Evolutionary conservation across 108 stramenopile species (phyloP).

Genomic region (Discostella pseudostelligera): DNA sequence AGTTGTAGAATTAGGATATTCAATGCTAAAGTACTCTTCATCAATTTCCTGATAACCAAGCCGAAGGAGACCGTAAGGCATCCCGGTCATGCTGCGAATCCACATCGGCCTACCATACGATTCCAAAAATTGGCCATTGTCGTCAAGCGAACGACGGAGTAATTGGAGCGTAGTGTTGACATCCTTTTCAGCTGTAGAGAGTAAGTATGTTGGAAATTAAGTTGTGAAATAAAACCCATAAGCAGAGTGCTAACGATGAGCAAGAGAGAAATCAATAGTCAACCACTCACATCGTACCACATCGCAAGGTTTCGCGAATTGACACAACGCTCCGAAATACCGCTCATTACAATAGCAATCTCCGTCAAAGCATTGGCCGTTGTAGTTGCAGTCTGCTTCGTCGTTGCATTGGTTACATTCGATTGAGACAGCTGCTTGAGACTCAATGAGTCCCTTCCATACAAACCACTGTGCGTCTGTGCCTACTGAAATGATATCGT

Average conservation of each 20-base stretch:
- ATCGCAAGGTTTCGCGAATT: slow-evolving; percentile 22
- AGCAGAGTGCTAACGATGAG: neutral
- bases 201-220: neutral
- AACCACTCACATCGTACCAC: slow-evolving; percentile 17
- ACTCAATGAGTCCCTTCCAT: slow-evolving; percentile 24
- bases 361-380: slow-evolving; percentile 18
- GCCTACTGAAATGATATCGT: slow-evolving; percentile 29
- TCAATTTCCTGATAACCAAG: slow-evolving; percentile 24
- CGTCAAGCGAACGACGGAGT: slow-evolving; percentile 11
- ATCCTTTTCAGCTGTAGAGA: slow-evolving; percentile 25
- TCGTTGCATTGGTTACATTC: slow-evolving; percentile 16
- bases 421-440: slow-evolving; percentile 3
- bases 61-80: slow-evolving; percentile 30
- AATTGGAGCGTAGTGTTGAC: slow-evolving; percentile 12
- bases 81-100: slow-evolving; percentile 18
- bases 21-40: slow-evolving; percentile 7
- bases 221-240: no score
- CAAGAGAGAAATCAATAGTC: neutral
- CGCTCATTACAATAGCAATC: slow-evolving; percentile 9
- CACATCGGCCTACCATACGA: slow-evolving; percentile 37
- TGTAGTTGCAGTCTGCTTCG: slow-evolving; percentile 25
- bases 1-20: slow-evolving; percentile 13
- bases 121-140: slow-evolving; percentile 20
- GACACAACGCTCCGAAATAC: slow-evolving; percentile 12
- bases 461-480: slow-evolving; percentile 24